Evolutionary conservation across 257 asterid species (phyloP).

Genomic region (Solanum habrochaites): DNA sequence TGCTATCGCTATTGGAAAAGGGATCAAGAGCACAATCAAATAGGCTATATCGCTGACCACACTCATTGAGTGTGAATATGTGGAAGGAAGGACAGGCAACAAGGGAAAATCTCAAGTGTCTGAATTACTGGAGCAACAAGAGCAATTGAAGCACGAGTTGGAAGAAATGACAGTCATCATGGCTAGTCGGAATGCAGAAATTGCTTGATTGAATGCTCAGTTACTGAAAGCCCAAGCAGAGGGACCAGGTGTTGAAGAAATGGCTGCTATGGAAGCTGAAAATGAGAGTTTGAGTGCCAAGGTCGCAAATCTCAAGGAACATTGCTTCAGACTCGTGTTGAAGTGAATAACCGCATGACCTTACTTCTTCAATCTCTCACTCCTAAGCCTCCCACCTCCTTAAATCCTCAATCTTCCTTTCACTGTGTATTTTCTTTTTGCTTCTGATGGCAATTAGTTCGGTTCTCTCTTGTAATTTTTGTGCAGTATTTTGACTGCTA

Average conservation of each 20-base stretch:
- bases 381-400: not conserved
- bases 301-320: not conserved
- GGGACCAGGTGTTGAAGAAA: not conserved
- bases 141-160: not conserved
- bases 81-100: not conserved
- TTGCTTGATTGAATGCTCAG: not conserved
- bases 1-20: not conserved
- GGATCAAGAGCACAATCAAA: not conserved
- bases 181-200: not conserved
- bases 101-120: not conserved
- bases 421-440: not conserved
- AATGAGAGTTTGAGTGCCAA: not conserved
- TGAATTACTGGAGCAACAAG: not conserved
- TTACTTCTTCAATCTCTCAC: not conserved
- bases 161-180: not conserved
- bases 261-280: not conserved
- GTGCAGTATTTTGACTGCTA: not conserved
- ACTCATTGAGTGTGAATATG: not conserved
- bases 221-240: not conserved
- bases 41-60: not conserved
- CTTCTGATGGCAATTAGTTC: not conserved
- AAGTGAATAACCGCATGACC: not conserved
- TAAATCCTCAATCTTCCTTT: not conserved
- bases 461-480: not conserved
- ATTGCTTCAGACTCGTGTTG: not conserved